A percentile compares a stretch with the other conserved stretches of the same genome.
Evolutionary conservation across 768 basidiomycete species (phyloP).

Genomic region (Phlebiopsis gigantea): DNA sequence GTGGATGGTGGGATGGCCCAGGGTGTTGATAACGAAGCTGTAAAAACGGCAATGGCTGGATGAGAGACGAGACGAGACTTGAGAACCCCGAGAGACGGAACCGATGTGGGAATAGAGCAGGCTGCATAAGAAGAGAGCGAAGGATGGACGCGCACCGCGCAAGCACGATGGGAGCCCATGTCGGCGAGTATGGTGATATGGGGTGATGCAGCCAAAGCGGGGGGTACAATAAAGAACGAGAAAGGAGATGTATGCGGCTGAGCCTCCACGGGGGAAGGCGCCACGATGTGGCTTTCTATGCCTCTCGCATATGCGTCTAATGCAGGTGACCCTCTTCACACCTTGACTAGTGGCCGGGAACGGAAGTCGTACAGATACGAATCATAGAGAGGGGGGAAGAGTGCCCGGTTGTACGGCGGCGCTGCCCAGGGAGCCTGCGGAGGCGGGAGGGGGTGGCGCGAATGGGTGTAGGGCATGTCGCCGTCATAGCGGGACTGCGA

Average conservation of each 20-base stretch:
- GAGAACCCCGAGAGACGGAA: conserved; percentile 17
- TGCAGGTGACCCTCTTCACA: conserved; percentile 18
- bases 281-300: conserved; percentile 22
- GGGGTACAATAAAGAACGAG: conserved; percentile 22
- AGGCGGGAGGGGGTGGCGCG: conserved; percentile 35
- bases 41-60: conserved; percentile 16
- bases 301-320: conserved; percentile 16
- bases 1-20: conserved; percentile 25
- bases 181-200: conserved; percentile 18
- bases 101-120: conserved; percentile 25
- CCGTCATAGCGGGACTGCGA: conserved; percentile 56
- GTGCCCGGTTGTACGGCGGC: conserved; percentile 30
- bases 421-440: conserved; percentile 38
- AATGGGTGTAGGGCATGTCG: conserved; percentile 39
- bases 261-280: conserved; percentile 12
- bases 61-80: conserved; percentile 16
- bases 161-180: conserved; percentile 23
- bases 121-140: conserved; percentile 33
- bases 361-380: conserved; percentile 19
- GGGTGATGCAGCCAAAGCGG: conserved; percentile 15
- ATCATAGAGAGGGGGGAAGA: conserved; percentile 18
- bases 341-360: conserved; percentile 21
- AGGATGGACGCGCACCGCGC: conserved; percentile 32
- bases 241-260: conserved; percentile 11
- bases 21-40: conserved; percentile 16